Conservation (phyloP, 1,284 basidiomycete species). For the Cystobasidiaceae sp. region DNA sequence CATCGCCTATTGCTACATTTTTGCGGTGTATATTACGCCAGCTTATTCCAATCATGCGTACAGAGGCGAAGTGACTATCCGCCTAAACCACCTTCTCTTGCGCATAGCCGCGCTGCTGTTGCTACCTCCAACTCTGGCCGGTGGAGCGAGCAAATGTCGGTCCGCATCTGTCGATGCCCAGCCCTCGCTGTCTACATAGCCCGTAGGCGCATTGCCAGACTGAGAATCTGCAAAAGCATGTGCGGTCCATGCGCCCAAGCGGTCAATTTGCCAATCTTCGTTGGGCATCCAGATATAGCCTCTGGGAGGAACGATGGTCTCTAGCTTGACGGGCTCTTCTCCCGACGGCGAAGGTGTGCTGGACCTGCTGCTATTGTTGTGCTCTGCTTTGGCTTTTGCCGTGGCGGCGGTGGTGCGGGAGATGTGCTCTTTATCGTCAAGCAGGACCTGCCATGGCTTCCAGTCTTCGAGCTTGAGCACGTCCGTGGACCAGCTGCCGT, state of each 20-base stretch:
- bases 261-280: slow-evolving; percentile 26
- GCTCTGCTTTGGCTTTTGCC: no score
- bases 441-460: slow-evolving; percentile 18
- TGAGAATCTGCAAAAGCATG: background rate
- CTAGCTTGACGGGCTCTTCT: background rate
- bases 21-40: background rate
- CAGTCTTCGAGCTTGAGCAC: background rate
- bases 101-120: slow-evolving; percentile 8
- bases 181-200: slow-evolving; percentile 9
- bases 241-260: slow-evolving; percentile 5
- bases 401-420: background rate
- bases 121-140: background rate
- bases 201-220: background rate
- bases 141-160: background rate
- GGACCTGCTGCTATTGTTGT: slow-evolving; percentile 1
- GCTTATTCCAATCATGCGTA: background rate
- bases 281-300: slow-evolving; percentile 11
- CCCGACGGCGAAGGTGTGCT: background rate
- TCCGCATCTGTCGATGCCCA: slow-evolving; percentile 26
- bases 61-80: slow-evolving; percentile 11
- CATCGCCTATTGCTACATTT: no score
- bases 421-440: slow-evolving; percentile 6
- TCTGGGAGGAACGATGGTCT: slow-evolving; percentile 22
- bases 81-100: slow-evolving; percentile 11
- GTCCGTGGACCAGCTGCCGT: slow-evolving; percentile 27